Conservation (phyloP, 257 asterid species). For the Euphrasia confusa region DNA sequence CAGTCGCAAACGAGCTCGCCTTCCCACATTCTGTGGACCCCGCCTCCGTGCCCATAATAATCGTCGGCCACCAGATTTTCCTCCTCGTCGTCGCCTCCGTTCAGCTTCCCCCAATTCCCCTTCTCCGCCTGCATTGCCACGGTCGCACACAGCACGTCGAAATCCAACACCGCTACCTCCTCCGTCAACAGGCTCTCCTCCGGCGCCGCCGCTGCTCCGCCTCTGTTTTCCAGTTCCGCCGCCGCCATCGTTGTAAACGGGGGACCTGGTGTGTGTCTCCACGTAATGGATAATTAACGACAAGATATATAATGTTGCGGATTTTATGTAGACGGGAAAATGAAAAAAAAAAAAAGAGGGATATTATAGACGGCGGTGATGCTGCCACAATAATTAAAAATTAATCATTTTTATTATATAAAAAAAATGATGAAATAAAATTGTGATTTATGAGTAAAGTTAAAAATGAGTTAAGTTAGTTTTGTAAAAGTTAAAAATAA, state of each 20-base stretch:
- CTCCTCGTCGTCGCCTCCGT: constrained; percentile 30
- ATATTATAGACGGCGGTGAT: constrained; percentile 22
- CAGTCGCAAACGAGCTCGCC: constrained; percentile 77
- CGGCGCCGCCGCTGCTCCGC: constrained; percentile 24
- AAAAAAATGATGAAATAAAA: too few relatives aligned
- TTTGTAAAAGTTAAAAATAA: too few relatives aligned
- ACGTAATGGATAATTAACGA: background rate
- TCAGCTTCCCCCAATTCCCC: constrained; percentile 63
- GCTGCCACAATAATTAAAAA: constrained; percentile 23
- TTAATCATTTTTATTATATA: too few relatives aligned
- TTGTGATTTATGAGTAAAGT: too few relatives aligned
- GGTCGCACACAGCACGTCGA: constrained; percentile 81
- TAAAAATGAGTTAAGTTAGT: too few relatives aligned
- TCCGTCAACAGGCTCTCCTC: constrained; percentile 43
- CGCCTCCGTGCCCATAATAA: constrained; percentile 42
- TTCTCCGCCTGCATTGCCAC: constrained; percentile 76
- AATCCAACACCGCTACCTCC: constrained; percentile 66
- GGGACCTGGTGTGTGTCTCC: constrained; percentile 16
- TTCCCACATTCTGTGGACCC: constrained; percentile 92
- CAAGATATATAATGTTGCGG: constrained; percentile 13
- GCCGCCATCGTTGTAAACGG: constrained; percentile 29
- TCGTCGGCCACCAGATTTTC: constrained; percentile 19
- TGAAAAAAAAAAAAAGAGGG: constrained; percentile 24
- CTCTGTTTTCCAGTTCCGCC: constrained; percentile 33
- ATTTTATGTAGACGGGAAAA: constrained; percentile 18